A percentile compares a stretch with the other conserved stretches of the same genome.
phyloP scores from a whole-genome alignment of 805 yeast genomes.

The Grigorovia humatica region DNA sequence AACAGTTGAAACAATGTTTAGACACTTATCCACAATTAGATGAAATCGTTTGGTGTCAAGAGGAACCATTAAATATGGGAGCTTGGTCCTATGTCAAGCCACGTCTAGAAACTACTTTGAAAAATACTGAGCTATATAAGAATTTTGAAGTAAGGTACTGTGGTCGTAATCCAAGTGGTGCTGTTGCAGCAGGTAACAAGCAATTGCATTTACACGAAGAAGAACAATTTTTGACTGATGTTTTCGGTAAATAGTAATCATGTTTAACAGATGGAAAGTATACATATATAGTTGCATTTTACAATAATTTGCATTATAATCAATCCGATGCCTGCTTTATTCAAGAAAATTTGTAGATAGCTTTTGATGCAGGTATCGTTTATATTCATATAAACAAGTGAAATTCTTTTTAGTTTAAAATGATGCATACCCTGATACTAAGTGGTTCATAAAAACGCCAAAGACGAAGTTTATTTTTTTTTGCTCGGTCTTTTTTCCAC shows the following conservation, averaged over 20 bases:
- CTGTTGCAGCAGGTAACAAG: slow-evolving; percentile 97
- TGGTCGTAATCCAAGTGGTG: slow-evolving; percentile 96
- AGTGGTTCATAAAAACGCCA: no score
- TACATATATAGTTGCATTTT: background rate
- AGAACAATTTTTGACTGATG: slow-evolving; percentile 73
- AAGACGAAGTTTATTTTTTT: no score
- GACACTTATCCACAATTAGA: slow-evolving; percentile 69
- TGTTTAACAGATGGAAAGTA: background rate
- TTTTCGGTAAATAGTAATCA: slow-evolving; percentile 23
- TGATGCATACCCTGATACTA: no score
- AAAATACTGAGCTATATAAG: slow-evolving; percentile 61
- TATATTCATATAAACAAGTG: no score
- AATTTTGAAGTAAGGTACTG: slow-evolving; percentile 64
- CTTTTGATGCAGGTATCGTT: no score
- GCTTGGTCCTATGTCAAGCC: slow-evolving; percentile 72
- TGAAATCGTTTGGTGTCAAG: slow-evolving; percentile 95
- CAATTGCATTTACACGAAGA: slow-evolving; percentile 81
- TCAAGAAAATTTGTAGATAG: no score
- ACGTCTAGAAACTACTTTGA: slow-evolving; percentile 67
- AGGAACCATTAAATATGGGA: slow-evolving; percentile 98
- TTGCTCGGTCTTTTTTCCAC: no score
- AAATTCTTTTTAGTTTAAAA: no score
- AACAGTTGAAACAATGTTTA: slow-evolving; percentile 78
- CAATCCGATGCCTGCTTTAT: no score
- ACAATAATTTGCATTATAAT: background rate